Evolutionary conservation across 495 filamentous ascomycete genomes (phyloP).

Genomic region (Hypoxylon lenormandii): DNA sequence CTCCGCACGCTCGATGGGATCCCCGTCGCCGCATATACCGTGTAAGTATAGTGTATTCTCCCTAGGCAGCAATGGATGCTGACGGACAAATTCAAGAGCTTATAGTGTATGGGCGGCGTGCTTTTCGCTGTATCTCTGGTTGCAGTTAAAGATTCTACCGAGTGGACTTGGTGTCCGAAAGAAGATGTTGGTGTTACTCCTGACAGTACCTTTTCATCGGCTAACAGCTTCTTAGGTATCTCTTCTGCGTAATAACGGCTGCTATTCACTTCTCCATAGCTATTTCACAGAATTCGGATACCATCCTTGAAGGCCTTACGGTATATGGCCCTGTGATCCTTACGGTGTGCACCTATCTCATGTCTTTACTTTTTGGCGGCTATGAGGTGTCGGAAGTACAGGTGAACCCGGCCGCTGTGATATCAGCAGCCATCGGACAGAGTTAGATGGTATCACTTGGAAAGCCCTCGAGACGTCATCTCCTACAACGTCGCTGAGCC

Average conservation of each 20-base stretch:
- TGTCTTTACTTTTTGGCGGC: slow-evolving; percentile 1
- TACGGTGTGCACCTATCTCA: background rate
- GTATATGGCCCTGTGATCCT: slow-evolving; percentile 1
- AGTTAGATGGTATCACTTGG: no score
- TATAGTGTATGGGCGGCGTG: background rate
- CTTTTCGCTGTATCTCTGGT: background rate
- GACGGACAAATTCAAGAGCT: no score
- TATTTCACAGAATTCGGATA: slow-evolving; percentile 9
- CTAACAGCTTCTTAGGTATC: slow-evolving; percentile 5
- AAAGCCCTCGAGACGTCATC: no score
- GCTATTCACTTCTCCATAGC: slow-evolving; percentile 8
- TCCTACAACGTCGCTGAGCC: no score
- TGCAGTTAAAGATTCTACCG: slow-evolving; percentile 2
- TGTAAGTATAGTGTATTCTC: background rate
- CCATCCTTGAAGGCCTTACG: slow-evolving; percentile 4
- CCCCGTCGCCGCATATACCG: background rate
- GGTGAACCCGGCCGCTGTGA: no score
- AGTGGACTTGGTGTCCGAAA: background rate
- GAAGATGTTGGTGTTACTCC: background rate
- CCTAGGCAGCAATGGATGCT: no score
- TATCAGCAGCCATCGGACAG: background rate
- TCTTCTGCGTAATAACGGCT: slow-evolving; percentile 5
- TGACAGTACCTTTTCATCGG: background rate
- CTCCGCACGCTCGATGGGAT: background rate
- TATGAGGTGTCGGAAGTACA: background rate